Percentiles rank a stretch among this genome's conserved stretches.
These are phyloP conservation scores for Vigna unguiculata DNA, from an alignment of 306 rosid genomes.

Conservation along the genomic window DNA sequence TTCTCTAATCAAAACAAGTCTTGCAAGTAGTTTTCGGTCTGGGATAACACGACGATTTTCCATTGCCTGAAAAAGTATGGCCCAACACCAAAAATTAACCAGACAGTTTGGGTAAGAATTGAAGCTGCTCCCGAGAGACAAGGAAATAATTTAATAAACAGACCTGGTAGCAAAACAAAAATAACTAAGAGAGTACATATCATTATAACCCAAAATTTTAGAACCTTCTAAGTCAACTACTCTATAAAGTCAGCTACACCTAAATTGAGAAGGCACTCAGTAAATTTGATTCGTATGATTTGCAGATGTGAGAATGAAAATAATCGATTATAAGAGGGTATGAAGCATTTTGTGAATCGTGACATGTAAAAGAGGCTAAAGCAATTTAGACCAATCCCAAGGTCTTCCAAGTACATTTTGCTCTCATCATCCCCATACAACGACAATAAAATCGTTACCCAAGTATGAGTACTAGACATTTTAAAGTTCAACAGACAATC, in stretches of 20 bases:
- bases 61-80: constrained; percentile 71
- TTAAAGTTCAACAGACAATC: neutral
- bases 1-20: constrained; percentile 98
- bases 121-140: constrained; percentile 3
- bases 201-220: neutral
- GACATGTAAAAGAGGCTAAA: neutral
- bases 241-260: neutral
- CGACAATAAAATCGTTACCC: neutral
- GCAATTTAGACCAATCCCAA: neutral
- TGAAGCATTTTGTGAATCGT: neutral
- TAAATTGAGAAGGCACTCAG: neutral
- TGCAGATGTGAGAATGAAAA: neutral
- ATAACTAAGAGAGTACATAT: neutral
- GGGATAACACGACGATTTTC: constrained; percentile 92
- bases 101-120: constrained; percentile 11
- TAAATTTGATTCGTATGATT: neutral
- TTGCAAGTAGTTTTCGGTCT: constrained; percentile 89
- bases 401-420: neutral
- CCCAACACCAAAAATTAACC: constrained; percentile 33
- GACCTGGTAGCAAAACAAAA: neutral
- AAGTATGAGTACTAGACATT: neutral
- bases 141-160: neutral
- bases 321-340: neutral
- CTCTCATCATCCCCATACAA: neutral
- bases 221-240: constrained; percentile 12